A percentile compares a stretch with the other conserved stretches of the same genome.
Conservation (phyloP, 306 rosid genomes). For the Carpinus viminea region DNA sequence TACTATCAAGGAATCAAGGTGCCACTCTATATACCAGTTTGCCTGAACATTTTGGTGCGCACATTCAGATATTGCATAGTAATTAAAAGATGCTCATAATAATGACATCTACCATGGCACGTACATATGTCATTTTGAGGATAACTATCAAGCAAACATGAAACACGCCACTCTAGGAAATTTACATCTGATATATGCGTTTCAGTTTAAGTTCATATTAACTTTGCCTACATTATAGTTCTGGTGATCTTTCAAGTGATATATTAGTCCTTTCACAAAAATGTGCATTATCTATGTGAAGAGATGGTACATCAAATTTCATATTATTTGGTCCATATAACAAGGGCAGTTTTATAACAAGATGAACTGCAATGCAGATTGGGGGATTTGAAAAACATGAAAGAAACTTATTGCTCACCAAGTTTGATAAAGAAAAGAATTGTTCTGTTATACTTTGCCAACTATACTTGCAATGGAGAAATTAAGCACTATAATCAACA, state of each 20-base stretch:
- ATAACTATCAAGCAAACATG: neutral
- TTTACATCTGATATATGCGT: neutral
- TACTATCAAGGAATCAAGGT: slow-evolving; percentile 55
- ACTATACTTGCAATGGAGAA: neutral
- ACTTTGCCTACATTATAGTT: neutral
- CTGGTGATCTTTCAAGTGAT: neutral
- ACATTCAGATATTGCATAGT: slow-evolving; percentile 18
- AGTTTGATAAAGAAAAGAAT: neutral
- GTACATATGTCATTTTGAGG: neutral
- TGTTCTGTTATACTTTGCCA: neutral
- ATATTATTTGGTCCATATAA: neutral
- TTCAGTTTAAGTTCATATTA: neutral
- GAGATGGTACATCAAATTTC: neutral
- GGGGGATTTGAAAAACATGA: neutral
- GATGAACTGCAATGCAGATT: neutral
- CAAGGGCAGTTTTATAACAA: neutral
- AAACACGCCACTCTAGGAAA: neutral
- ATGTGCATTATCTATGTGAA: neutral
- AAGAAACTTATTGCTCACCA: neutral
- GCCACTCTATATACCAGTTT: slow-evolving; percentile 85
- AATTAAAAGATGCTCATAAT: slow-evolving; percentile 3
- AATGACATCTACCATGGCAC: neutral
- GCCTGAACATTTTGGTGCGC: slow-evolving; percentile 41
- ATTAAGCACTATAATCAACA: neutral
- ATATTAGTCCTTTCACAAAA: neutral